Evolutionary conservation across 1,139 yeast species (phyloP).

Genomic region (Debaryomyces nepalensis): DNA sequence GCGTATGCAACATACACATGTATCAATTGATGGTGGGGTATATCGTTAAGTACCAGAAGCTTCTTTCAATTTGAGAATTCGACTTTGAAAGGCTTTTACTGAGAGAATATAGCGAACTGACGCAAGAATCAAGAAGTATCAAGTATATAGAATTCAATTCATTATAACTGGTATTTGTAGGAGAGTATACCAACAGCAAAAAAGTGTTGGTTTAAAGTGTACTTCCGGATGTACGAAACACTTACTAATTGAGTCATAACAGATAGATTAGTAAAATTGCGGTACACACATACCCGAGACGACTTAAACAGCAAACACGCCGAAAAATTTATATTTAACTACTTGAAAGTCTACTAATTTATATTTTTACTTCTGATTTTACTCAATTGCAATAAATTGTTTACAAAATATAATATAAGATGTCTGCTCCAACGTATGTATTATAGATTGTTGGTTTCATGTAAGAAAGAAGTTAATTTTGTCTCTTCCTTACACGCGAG

Average conservation of each 20-base stretch:
- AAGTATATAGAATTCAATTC: no score
- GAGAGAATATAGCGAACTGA: background rate
- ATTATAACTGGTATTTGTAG: no score
- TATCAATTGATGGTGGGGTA: background rate
- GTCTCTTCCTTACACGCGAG: no score
- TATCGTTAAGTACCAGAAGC: background rate
- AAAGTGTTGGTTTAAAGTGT: background rate
- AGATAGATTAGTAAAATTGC: slow-evolving; percentile 4
- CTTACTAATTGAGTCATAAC: slow-evolving; percentile 5
- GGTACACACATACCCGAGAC: slow-evolving; percentile 12
- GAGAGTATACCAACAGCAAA: background rate
- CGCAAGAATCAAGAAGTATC: no score
- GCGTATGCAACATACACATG: background rate
- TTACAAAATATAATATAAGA: slow-evolving; percentile 16
- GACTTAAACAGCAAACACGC: slow-evolving; percentile 10
- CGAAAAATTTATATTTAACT: slow-evolving; percentile 8
- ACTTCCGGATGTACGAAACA: slow-evolving; percentile 1
- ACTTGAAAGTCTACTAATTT: background rate
- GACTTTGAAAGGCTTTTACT: background rate
- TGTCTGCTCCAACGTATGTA: slow-evolving; percentile 55
- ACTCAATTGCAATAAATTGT: slow-evolving; percentile 4
- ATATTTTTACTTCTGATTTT: slow-evolving; percentile 1
- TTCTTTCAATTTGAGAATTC: background rate
- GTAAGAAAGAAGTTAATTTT: no score
- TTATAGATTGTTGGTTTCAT: no score